Evolutionary conservation across 345 rosid species (phyloP).

Genomic region (Syzygium jambos): DNA sequence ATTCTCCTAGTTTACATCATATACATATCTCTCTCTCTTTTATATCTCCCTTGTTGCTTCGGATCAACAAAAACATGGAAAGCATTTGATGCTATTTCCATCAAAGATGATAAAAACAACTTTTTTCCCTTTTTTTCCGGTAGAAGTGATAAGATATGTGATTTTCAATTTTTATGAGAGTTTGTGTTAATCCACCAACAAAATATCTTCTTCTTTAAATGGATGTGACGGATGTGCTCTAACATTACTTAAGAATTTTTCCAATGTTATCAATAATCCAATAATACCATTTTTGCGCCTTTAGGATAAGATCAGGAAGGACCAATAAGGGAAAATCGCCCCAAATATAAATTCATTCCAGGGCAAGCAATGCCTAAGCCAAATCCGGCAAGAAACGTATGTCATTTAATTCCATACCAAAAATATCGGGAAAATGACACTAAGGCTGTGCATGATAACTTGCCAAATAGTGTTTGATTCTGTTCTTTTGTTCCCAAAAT

Average conservation of each 20-base stretch:
- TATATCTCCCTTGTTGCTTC: neutral
- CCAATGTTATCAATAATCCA: neutral
- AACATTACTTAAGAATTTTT: neutral
- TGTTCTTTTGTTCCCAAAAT: too few relatives aligned
- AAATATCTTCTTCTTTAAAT: neutral
- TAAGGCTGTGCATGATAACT: too few relatives aligned
- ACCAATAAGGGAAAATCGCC: neutral
- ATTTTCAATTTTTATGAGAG: neutral
- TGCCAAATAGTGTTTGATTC: too few relatives aligned
- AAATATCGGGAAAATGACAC: too few relatives aligned
- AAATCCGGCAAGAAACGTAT: neutral
- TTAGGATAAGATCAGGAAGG: neutral
- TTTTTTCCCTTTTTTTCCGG: too few relatives aligned
- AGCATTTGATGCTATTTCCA: neutral
- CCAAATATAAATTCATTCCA: too few relatives aligned
- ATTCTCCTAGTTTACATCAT: neutral
- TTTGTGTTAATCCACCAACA: neutral
- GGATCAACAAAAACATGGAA: neutral
- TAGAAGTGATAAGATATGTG: neutral
- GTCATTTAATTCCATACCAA: neutral
- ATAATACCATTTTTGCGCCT: conserved; percentile 11
- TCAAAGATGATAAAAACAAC: neutral
- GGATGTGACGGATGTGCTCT: neutral
- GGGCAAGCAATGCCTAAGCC: too few relatives aligned
- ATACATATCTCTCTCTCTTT: neutral